Conservation (phyloP, 1,284 basidiomycete species). For the Trichosporon ovoides region DNA sequence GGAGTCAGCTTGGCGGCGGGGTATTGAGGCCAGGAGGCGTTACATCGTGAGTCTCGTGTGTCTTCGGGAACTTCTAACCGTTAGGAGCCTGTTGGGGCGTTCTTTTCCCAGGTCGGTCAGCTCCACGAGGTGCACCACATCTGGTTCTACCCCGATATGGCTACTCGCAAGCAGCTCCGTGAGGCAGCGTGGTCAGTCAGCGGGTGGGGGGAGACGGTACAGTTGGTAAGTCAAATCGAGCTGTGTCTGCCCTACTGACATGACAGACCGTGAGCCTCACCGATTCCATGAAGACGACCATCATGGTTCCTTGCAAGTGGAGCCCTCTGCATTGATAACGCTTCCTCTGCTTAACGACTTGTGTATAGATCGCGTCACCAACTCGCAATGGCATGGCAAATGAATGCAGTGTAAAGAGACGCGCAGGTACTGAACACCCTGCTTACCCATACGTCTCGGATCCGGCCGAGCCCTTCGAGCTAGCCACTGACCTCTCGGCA, state of each 20-base stretch:
- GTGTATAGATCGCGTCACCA: not conserved
- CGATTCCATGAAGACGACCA: constrained; percentile 41
- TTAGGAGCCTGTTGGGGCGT: constrained; percentile 76
- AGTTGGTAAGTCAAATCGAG: constrained; percentile 59
- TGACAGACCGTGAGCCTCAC: constrained; percentile 45
- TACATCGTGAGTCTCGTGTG: constrained; percentile 56
- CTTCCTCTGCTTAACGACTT: not conserved
- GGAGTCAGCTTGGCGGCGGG: constrained; percentile 84
- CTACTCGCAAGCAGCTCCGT: constrained; percentile 70
- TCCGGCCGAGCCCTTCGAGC: not conserved
- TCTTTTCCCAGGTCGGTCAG: constrained; percentile 87
- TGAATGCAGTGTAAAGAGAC: not conserved
- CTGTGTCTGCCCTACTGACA: not conserved
- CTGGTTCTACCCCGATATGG: constrained; percentile 87
- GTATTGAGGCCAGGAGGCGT: constrained; percentile 78
- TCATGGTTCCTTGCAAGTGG: constrained; percentile 44
- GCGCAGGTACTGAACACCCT: not conserved
- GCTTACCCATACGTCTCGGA: too few species aligned
- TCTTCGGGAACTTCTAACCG: not conserved
- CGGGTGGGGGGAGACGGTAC: constrained; percentile 89
- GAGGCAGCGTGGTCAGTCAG: constrained; percentile 88
- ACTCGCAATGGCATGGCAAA: not conserved
- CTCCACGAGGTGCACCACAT: constrained; percentile 87
- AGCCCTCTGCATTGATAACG: constrained; percentile 35
- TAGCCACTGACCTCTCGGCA: not conserved